These are phyloP conservation scores for Trametopsis cervina DNA, from an alignment of 768 basidiomycete species.

Conservation along the genomic window DNA sequence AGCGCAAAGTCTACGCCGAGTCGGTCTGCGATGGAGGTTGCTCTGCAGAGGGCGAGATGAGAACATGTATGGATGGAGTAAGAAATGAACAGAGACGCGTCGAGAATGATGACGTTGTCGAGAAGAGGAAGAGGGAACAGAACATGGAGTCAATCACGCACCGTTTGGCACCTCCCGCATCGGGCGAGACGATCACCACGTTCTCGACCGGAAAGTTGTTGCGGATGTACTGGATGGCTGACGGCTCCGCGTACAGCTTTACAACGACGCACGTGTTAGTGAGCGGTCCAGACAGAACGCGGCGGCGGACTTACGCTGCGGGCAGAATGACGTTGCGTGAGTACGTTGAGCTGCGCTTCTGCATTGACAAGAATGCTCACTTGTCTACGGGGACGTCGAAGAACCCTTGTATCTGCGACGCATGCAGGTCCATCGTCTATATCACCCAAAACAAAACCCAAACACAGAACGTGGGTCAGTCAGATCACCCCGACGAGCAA, in stretches of 20 bases:
- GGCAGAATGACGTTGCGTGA: conserved; percentile 6
- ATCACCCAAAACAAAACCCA: too few species aligned
- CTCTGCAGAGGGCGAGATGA: conserved; percentile 40
- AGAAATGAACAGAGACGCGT: conserved; percentile 3
- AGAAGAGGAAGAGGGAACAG: not conserved
- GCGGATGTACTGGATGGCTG: conserved; percentile 91
- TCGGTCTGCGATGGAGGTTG: conserved; percentile 93
- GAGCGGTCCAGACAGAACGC: too few species aligned
- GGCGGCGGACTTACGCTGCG: conserved; percentile 47
- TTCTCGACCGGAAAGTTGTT: conserved; percentile 79
- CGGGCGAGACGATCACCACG: conserved; percentile 94
- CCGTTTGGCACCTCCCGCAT: conserved; percentile 98
- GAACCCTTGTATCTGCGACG: conserved; percentile 98
- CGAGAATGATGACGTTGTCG: too few species aligned
- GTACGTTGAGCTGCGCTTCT: conserved; percentile 3
- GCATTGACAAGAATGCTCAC: conserved; percentile 44
- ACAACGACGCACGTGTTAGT: conserved; percentile 11
- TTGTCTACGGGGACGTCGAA: conserved; percentile 99
- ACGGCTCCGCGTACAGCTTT: conserved; percentile 93
- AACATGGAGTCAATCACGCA: conserved; percentile 27
- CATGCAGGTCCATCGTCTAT: conserved; percentile 99
- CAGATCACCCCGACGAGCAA: not conserved
- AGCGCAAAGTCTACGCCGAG: conserved; percentile 96
- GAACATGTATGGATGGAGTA: not conserved
- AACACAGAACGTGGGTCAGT: conserved; percentile 4